A percentile compares a stretch with the other conserved stretches of the same genome.
Conservation (phyloP, 768 basidiomycete species). For the Mycena capillaripes region DNA sequence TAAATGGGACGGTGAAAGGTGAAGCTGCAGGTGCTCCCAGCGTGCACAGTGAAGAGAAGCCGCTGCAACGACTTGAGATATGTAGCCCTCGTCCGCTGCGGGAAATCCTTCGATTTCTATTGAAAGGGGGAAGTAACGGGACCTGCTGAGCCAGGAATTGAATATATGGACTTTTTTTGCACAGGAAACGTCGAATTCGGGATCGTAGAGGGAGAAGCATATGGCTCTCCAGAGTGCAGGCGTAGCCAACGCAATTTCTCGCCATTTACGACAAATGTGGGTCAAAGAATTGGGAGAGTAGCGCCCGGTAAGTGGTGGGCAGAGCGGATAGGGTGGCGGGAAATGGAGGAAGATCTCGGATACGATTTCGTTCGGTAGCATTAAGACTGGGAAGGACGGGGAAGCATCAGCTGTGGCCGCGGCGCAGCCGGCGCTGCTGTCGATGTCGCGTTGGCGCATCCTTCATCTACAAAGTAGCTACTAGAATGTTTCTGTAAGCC, state of each 20-base stretch:
- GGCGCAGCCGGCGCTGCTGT: no score
- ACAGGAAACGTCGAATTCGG: neutral
- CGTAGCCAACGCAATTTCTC: no score
- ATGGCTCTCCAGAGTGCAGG: neutral
- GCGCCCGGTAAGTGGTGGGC: neutral
- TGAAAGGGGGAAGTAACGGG: neutral
- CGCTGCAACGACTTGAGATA: neutral
- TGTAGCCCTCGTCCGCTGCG: neutral
- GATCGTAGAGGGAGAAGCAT: neutral
- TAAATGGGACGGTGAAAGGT: neutral
- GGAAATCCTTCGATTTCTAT: neutral
- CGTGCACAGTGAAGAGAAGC: neutral
- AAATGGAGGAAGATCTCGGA: neutral
- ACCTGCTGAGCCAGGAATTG: neutral
- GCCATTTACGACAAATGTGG: neutral
- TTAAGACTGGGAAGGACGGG: neutral
- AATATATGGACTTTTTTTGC: neutral
- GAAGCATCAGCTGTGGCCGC: no score
- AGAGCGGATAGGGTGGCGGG: neutral
- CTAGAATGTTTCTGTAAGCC: no score
- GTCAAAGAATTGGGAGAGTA: neutral
- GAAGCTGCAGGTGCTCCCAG: neutral
- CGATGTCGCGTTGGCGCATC: no score
- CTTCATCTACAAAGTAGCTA: no score
- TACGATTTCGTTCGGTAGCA: neutral